Percentiles rank a stretch among this genome's conserved stretches.
These are phyloP conservation scores for Diplodia sapinea DNA, from an alignment of 2,329 filamentous ascomycete genomes.

Conservation along the genomic window DNA sequence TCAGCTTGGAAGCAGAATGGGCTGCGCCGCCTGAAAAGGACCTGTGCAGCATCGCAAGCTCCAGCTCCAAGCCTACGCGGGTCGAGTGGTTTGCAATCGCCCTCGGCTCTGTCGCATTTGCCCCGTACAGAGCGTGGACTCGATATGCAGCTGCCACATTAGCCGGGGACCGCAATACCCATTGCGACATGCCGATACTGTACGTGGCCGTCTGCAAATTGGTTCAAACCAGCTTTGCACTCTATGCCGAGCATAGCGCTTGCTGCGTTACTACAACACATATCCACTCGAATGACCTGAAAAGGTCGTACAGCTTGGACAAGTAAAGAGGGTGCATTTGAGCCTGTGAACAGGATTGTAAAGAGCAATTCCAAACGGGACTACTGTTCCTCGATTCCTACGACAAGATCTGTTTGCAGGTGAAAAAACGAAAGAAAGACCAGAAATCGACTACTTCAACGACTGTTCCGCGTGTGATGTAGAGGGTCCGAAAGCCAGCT, in stretches of 20 bases:
- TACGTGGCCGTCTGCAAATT: not conserved
- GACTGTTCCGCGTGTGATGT: constrained; percentile 1
- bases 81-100: not conserved
- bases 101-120: not conserved
- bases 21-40: constrained; percentile 10
- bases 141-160: not conserved
- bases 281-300: constrained; percentile 6
- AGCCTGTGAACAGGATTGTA: not conserved
- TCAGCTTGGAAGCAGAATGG: not conserved
- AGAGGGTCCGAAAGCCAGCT: not conserved
- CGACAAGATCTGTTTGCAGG: not conserved
- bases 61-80: not conserved
- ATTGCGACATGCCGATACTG: not conserved
- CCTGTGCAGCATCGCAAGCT: not conserved
- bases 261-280: not conserved
- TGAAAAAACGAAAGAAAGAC: not conserved
- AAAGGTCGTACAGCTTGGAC: not conserved
- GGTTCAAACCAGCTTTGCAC: not conserved
- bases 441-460: not conserved
- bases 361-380: not conserved
- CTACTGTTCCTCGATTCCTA: not conserved
- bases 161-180: not conserved
- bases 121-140: not conserved
- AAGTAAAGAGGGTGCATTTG: not conserved
- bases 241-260: not conserved